These are phyloP conservation scores for Stemphylium vesicarium DNA, from an alignment of 2,329 filamentous ascomycete genomes.

Conservation along the genomic window DNA sequence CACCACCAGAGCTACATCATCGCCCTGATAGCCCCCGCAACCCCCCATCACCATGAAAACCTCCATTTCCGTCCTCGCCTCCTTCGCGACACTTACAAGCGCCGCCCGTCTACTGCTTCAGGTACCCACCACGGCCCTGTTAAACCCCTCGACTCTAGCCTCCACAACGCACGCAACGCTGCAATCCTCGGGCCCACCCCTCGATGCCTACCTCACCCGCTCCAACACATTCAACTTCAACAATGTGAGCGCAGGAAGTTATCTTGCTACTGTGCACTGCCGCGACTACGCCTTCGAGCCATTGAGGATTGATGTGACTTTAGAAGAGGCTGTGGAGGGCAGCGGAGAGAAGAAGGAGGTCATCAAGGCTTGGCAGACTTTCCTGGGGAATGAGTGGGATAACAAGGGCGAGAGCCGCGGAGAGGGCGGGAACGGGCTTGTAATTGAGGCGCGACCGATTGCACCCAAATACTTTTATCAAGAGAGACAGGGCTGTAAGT, in stretches of 20 bases:
- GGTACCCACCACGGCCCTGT: conserved; percentile 54
- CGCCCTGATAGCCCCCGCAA: not conserved
- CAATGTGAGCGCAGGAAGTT: conserved; percentile 74
- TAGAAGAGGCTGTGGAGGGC: conserved; percentile 36
- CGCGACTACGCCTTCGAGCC: conserved; percentile 77
- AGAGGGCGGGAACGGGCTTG: conserved; percentile 53
- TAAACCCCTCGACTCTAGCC: conserved; percentile 56
- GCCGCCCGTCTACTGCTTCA: conserved; percentile 59
- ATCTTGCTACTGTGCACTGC: conserved; percentile 82
- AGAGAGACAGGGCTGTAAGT: conserved; percentile 76
- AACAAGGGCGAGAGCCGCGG: conserved; percentile 75
- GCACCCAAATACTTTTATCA: conserved; percentile 77
- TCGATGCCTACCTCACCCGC: conserved; percentile 69
- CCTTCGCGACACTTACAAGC: conserved; percentile 48
- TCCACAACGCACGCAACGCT: conserved; percentile 70
- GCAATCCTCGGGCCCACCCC: conserved; percentile 59
- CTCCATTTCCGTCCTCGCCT: conserved; percentile 51
- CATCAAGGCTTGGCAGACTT: conserved; percentile 80
- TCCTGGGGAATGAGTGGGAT: conserved; percentile 85
- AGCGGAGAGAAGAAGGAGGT: conserved; percentile 48
- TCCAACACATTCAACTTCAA: conserved; percentile 77
- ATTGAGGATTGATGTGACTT: conserved; percentile 75
- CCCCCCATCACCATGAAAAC: conserved; percentile 27
- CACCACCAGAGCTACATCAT: conserved; percentile 1
- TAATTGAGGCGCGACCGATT: conserved; percentile 66